Evolutionary conservation across 768 basidiomycete genomes (phyloP), one percentile per base, ranked within the genome.

Genomic region (Tylopilus subfusipes): DNA sequence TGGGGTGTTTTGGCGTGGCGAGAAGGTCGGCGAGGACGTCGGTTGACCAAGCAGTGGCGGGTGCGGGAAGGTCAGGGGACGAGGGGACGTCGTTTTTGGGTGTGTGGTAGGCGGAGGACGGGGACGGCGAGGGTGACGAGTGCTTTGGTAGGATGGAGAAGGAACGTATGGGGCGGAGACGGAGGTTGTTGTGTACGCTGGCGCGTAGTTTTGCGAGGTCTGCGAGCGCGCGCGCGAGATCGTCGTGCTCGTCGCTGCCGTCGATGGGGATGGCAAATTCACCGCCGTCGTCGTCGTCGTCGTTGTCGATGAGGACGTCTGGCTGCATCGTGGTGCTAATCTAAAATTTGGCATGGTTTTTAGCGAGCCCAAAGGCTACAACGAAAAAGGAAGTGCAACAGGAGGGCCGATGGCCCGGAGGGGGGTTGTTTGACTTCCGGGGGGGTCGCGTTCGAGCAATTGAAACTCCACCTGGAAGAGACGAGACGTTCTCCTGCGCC

Each of bases 131-230:
- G 9, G 57, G 52, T 30, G 48, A 12, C 36, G 38, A 77, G 36
- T 38, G 67, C 63, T 81, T 82, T 36, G 81, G 77, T 42, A 83
- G 71, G n/a, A 75, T 66, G 42, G 76, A 73, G 34, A 76, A 73
- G 22, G 85, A 85, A 47, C 82, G 81, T 53, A 93, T 86, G 27
- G 91, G 90, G 21, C 90, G 80, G 33, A 93, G 77, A 54, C 82
- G 84, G 34, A 93, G 79, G 61, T 93, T 93, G 70, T 83, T 78
- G 71, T 85, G 82, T 3, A 93, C 86, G 61, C 75, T 88, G 59
- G 80, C 78, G 31, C 90, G 81, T 9, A 93, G 77, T 60, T 80
- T 73, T 53, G 88, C 85, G 36, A 93, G 81, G 50, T 78, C 79
- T 13, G 78, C 82, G 36, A 92, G 76, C 55, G 86, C 87, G 57